These are phyloP conservation scores for Amanita phalloides DNA, from an alignment of 768 basidiomycete genomes.

Conservation along the genomic window DNA sequence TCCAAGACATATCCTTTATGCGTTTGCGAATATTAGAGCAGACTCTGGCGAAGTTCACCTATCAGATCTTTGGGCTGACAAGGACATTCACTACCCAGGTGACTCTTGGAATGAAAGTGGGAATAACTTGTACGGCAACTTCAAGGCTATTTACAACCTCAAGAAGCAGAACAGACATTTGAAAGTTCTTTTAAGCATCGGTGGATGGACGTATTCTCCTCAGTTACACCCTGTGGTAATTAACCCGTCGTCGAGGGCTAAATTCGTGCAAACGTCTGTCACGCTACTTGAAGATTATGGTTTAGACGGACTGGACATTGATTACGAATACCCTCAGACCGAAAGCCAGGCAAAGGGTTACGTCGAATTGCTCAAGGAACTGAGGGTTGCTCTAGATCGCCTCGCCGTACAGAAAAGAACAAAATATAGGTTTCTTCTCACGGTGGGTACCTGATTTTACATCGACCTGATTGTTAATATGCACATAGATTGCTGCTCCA, in stretches of 20 bases:
- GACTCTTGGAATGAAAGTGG: slow-evolving; percentile 93
- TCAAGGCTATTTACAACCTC: slow-evolving; percentile 86
- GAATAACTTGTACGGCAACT: slow-evolving; percentile 88
- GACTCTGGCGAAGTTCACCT: slow-evolving; percentile 82
- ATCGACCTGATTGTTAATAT: slow-evolving; percentile 4
- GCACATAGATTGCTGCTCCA: slow-evolving; percentile 76
- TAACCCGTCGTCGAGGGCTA: slow-evolving; percentile 45
- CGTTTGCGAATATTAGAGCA: slow-evolving; percentile 81
- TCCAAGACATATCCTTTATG: slow-evolving; percentile 76
- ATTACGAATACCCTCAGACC: slow-evolving; percentile 88
- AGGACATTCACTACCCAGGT: slow-evolving; percentile 92
- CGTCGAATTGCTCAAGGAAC: slow-evolving; percentile 66
- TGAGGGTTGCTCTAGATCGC: slow-evolving; percentile 64
- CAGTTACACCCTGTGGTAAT: slow-evolving; percentile 79
- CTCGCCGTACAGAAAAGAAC: slow-evolving; percentile 52
- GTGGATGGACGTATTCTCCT: slow-evolving; percentile 91
- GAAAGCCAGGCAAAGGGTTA: slow-evolving; percentile 75
- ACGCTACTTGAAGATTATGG: slow-evolving; percentile 85
- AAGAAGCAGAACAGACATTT: slow-evolving; percentile 81
- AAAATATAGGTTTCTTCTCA: slow-evolving; percentile 59
- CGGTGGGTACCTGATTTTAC: slow-evolving; percentile 32
- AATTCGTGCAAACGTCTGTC: slow-evolving; percentile 76
- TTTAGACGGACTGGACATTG: slow-evolving; percentile 84
- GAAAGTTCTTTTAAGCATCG: slow-evolving; percentile 79
- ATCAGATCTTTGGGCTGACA: slow-evolving; percentile 91